phyloP scores from a whole-genome alignment of 345 rosid species.

The Odontarrhena argentea region DNA sequence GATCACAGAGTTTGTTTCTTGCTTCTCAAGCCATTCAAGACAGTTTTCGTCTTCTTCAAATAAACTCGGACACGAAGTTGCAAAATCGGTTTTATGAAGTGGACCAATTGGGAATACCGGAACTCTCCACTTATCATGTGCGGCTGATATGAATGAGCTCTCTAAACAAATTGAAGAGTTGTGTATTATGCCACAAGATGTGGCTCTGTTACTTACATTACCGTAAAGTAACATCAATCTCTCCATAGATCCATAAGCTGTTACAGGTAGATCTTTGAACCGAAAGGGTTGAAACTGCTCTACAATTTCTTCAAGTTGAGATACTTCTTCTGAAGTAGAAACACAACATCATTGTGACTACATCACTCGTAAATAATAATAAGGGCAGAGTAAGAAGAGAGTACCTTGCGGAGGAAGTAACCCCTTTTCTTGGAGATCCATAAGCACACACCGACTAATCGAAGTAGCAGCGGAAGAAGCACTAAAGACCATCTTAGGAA shows the following conservation, averaged over 20 bases:
- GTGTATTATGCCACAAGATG: constrained; percentile 38
- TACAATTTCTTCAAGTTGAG: constrained; percentile 20
- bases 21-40: constrained; percentile 45
- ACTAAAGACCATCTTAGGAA: constrained; percentile 50
- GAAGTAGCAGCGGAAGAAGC: constrained; percentile 40
- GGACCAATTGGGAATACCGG: constrained; percentile 41
- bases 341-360: neutral
- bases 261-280: constrained; percentile 36
- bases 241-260: constrained; percentile 25
- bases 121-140: constrained; percentile 19
- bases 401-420: constrained; percentile 45
- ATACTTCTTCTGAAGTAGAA: constrained; percentile 5
- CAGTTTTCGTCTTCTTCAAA: constrained; percentile 40
- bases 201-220: constrained; percentile 4
- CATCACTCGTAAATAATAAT: too few relatives aligned
- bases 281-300: constrained; percentile 28
- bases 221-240: constrained; percentile 16
- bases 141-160: constrained; percentile 14
- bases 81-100: constrained; percentile 21
- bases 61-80: constrained; percentile 8
- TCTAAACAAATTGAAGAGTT: constrained; percentile 41
- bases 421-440: constrained; percentile 34
- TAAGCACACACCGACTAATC: constrained; percentile 32
- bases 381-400: too few relatives aligned
- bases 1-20: constrained; percentile 38